Conservation (phyloP, 2,329 filamentous ascomycete species). For the Podosphaera xanthii region DNA sequence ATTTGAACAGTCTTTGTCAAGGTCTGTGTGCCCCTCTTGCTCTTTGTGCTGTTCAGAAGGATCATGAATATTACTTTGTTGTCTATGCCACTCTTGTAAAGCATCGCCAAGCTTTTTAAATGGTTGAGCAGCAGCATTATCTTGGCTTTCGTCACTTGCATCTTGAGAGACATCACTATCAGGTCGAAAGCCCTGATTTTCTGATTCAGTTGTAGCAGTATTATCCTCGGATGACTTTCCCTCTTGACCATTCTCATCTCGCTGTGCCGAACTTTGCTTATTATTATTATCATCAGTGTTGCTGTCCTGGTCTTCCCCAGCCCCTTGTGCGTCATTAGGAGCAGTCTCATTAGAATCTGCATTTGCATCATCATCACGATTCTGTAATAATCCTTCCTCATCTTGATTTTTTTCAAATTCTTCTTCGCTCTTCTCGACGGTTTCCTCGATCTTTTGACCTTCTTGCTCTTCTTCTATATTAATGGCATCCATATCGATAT, state of each 20-base stretch:
- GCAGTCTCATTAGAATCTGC: conserved; percentile 37
- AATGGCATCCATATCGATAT: conserved; percentile 15
- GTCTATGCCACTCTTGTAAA: conserved; percentile 77
- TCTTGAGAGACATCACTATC: conserved; percentile 20
- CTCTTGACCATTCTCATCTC: conserved; percentile 42
- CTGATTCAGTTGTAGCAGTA: conserved; percentile 39
- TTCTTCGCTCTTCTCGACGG: conserved; percentile 22
- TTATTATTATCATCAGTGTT: conserved; percentile 38
- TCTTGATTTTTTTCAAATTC: conserved; percentile 26
- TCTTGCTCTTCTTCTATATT: conserved; percentile 15
- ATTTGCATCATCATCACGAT: conserved; percentile 24
- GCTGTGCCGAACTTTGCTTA: conserved; percentile 36
- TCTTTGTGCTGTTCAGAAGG: conserved; percentile 28
- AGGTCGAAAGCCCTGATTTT: conserved; percentile 25
- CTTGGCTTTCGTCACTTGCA: conserved; percentile 17
- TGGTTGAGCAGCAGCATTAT: conserved; percentile 33
- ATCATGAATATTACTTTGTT: conserved; percentile 54
- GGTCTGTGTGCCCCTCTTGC: conserved; percentile 15
- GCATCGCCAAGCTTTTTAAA: conserved; percentile 92
- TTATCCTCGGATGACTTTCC: conserved; percentile 41
- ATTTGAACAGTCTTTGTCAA: conserved; percentile 54
- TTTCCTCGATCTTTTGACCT: conserved; percentile 24
- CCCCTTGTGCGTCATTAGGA: conserved; percentile 38
- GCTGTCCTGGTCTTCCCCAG: conserved; percentile 41
- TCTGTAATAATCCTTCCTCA: conserved; percentile 19